Evolutionary conservation across 495 filamentous ascomycete species (phyloP).

Genomic region (Letharia columbiana): DNA sequence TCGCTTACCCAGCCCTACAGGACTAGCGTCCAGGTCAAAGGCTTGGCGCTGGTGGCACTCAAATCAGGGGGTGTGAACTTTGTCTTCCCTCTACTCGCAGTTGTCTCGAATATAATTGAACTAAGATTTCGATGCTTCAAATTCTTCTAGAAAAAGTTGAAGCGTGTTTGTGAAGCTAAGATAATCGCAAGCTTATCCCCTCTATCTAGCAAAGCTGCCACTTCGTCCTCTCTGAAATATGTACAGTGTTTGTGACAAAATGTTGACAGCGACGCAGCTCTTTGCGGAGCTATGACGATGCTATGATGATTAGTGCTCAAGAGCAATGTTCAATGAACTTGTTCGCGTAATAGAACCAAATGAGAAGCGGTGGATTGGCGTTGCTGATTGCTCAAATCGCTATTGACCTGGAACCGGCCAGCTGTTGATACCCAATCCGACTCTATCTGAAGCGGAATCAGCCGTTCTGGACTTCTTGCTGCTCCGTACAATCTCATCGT

Average conservation of each 20-base stretch:
- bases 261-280: no score
- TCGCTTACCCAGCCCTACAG: conserved; percentile 4
- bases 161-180: not conserved
- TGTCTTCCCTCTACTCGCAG: not conserved
- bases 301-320: not conserved
- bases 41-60: not conserved
- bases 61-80: not conserved
- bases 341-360: not conserved
- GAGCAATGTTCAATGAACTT: not conserved
- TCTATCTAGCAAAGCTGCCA: not conserved
- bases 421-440: conserved; percentile 57
- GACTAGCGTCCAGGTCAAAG: not conserved
- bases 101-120: not conserved
- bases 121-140: not conserved
- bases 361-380: not conserved
- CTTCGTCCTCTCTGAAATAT: not conserved
- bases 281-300: not conserved
- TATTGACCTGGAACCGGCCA: conserved; percentile 26
- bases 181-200: not conserved
- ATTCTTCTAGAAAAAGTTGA: not conserved
- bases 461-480: conserved; percentile 54
- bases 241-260: not conserved
- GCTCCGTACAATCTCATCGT: conserved; percentile 35
- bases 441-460: conserved; percentile 33
- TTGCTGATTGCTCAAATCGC: not conserved